These are phyloP conservation scores for Solidago caesia DNA, from an alignment of 129 eudicot species.

Conservation along the genomic window DNA sequence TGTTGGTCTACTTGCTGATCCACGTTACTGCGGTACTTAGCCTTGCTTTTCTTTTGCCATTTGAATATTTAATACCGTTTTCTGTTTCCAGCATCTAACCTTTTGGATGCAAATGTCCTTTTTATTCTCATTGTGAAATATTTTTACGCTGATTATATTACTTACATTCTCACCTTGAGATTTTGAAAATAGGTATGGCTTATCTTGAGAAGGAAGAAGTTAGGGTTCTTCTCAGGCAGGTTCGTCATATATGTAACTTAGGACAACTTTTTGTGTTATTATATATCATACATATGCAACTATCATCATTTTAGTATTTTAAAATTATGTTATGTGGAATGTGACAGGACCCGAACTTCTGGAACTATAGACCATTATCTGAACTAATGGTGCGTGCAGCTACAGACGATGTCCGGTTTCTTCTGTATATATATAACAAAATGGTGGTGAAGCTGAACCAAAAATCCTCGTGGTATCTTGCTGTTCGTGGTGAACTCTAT, in stretches of 20 bases:
- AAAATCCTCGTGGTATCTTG: slow-evolving; percentile 81
- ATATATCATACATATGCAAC: not conserved
- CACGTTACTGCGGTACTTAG: slow-evolving; percentile 75
- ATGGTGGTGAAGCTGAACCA: slow-evolving; percentile 76
- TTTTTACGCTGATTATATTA: too few species aligned
- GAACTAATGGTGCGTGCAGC: slow-evolving; percentile 94
- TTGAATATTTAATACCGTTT: too few species aligned
- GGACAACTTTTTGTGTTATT: not conserved
- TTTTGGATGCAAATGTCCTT: too few species aligned
- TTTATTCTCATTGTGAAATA: not conserved
- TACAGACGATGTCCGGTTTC: slow-evolving; percentile 97
- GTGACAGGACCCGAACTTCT: slow-evolving; percentile 86
- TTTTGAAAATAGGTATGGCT: slow-evolving; percentile 56
- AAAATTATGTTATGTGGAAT: slow-evolving; percentile 22
- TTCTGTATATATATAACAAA: slow-evolving; percentile 70
- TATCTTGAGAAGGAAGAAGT: slow-evolving; percentile 90
- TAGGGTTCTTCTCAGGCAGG: slow-evolving; percentile 81
- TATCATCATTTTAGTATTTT: slow-evolving; percentile 6
- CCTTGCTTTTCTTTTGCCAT: not conserved
- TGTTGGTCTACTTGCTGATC: slow-evolving; percentile 93
- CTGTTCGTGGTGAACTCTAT: slow-evolving; percentile 84
- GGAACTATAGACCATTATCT: slow-evolving; percentile 90
- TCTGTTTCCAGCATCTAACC: too few species aligned
- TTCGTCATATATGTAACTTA: slow-evolving; percentile 33
- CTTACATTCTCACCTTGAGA: slow-evolving; percentile 17